Evolutionary conservation across 2,329 filamentous ascomycete genomes (phyloP).

Genomic region (Pseudogymnoascus sp.): DNA sequence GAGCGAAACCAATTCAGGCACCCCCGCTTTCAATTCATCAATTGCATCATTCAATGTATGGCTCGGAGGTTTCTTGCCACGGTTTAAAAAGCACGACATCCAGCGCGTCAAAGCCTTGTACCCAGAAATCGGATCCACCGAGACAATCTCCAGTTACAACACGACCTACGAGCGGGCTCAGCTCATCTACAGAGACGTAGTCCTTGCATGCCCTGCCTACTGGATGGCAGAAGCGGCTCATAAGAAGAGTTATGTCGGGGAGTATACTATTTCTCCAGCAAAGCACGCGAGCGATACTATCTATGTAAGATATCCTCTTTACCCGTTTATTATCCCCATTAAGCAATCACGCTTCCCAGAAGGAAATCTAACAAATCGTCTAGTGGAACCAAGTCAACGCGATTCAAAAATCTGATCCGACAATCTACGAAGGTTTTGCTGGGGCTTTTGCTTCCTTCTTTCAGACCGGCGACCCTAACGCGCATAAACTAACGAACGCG

Average conservation of each 20-base stretch:
- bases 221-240: constrained; percentile 45
- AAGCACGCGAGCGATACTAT: constrained; percentile 51
- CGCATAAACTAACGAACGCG: constrained; percentile 43
- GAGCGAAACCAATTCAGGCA: constrained; percentile 26
- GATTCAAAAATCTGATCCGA: constrained; percentile 42
- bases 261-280: constrained; percentile 53
- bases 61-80: constrained; percentile 47
- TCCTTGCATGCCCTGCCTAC: constrained; percentile 52
- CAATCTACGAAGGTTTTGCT: constrained; percentile 49
- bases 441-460: constrained; percentile 56
- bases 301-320: constrained; percentile 37
- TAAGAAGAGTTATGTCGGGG: constrained; percentile 43
- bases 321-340: too few species aligned
- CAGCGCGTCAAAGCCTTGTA: constrained; percentile 38
- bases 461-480: constrained; percentile 50
- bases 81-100: constrained; percentile 35
- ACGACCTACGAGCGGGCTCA: constrained; percentile 46
- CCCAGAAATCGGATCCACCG: constrained; percentile 38
- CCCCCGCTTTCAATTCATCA: constrained; percentile 43
- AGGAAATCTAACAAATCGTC: background rate
- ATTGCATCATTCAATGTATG: constrained; percentile 42
- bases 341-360: background rate
- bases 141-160: constrained; percentile 40
- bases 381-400: constrained; percentile 51
- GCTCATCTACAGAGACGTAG: constrained; percentile 49